Conservation (phyloP, 2,329 filamentous ascomycete genomes). For the Colletotrichum sp. region DNA sequence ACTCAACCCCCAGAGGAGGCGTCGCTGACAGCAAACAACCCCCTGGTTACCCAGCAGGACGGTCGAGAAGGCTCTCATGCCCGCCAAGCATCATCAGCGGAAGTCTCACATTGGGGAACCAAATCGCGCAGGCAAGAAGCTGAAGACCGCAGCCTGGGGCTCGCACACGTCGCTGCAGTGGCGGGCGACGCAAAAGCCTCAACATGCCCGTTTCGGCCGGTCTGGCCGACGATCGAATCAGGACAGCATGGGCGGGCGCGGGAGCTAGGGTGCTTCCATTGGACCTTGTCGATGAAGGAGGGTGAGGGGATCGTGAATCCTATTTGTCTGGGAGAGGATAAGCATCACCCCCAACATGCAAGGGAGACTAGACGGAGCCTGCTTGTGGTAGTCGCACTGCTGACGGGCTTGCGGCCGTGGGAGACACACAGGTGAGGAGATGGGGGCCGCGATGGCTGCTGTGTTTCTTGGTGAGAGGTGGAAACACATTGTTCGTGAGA, state of each 20-base stretch:
- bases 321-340: not conserved
- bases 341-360: not conserved
- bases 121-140: not conserved
- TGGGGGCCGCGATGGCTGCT: not conserved
- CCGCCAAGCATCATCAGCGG: not conserved
- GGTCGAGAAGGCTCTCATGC: not conserved
- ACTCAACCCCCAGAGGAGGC: not conserved
- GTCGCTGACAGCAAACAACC: not conserved
- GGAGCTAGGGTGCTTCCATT: not conserved
- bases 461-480: not conserved
- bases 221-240: not conserved
- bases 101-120: not conserved
- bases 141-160: not conserved
- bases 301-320: not conserved
- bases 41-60: not conserved
- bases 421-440: not conserved
- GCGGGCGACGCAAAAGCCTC: not conserved
- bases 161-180: not conserved
- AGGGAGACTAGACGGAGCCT: conserved; percentile 3
- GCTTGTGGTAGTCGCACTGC: not conserved
- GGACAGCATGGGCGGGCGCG: not conserved
- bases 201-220: conserved; percentile 11
- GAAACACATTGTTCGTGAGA: not conserved
- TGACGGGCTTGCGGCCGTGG: not conserved
- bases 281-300: not conserved